Conservation (phyloP, 2,329 filamentous ascomycete species). For the Colletotrichum horii region DNA sequence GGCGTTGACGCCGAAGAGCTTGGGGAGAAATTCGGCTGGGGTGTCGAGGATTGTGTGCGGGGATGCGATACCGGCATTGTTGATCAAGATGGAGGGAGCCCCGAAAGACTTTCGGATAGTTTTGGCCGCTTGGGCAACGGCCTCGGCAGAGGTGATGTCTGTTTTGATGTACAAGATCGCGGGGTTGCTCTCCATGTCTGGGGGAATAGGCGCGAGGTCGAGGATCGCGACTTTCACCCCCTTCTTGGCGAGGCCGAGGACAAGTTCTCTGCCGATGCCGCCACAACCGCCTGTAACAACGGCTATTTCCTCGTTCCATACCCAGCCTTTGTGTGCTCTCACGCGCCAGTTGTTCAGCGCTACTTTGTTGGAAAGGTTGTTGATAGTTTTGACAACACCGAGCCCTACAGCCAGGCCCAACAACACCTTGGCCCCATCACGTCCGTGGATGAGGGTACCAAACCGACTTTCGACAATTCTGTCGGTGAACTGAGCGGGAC, state of each 20-base stretch:
- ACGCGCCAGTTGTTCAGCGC: background rate
- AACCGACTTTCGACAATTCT: background rate
- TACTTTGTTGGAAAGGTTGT: background rate
- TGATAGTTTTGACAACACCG: background rate
- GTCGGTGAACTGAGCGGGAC: background rate
- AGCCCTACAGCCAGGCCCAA: background rate
- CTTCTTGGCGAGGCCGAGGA: background rate
- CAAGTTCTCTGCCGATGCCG: background rate
- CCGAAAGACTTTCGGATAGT: background rate
- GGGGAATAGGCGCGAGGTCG: background rate
- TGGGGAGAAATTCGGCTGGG: slow-evolving; percentile 51
- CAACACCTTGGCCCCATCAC: background rate
- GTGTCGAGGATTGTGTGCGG: slow-evolving; percentile 56
- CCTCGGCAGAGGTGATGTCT: background rate
- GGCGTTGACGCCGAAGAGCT: slow-evolving; percentile 64
- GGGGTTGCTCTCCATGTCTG: background rate
- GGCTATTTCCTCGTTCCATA: background rate
- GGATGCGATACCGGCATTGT: slow-evolving; percentile 61
- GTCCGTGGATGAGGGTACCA: background rate
- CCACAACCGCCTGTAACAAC: background rate
- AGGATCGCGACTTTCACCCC: background rate
- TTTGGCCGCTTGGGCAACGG: background rate
- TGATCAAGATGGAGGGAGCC: slow-evolving; percentile 62
- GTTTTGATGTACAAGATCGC: background rate
- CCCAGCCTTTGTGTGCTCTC: background rate